Evolutionary conservation across 164 flowering plant genomes (phyloP).

Genomic region (Warburgia ugandensis): DNA sequence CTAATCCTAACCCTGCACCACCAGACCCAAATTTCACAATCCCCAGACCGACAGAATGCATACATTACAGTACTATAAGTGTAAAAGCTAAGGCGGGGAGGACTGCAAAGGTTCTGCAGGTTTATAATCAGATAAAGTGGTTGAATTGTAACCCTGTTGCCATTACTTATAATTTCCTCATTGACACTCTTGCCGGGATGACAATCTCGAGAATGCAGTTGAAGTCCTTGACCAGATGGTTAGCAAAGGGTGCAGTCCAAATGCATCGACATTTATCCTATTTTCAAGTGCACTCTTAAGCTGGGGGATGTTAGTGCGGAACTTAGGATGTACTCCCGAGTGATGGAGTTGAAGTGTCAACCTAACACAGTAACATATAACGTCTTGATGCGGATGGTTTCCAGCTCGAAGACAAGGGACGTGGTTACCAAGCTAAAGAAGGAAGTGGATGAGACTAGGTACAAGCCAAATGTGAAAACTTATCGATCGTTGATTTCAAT

Average conservation of each 20-base stretch:
- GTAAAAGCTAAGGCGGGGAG: conserved; percentile 77
- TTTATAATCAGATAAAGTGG: conserved; percentile 84
- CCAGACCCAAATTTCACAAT: conserved; percentile 38
- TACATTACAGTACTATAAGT: conserved; percentile 67
- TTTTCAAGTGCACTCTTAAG: conserved; percentile 53
- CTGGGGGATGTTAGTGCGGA: conserved; percentile 71
- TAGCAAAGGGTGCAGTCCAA: conserved; percentile 46
- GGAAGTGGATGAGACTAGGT: conserved; percentile 69
- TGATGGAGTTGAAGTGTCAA: conserved; percentile 66
- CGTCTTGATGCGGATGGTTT: conserved; percentile 78
- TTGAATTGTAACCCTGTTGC: conserved; percentile 53
- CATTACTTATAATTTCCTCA: conserved; percentile 74
- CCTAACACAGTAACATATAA: conserved; percentile 77
- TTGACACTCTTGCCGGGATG: conserved; percentile 67
- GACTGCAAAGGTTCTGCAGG: conserved; percentile 79
- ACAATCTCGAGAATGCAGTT: conserved; percentile 50
- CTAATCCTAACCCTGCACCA: conserved; percentile 20
- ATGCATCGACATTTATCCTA: conserved; percentile 60
- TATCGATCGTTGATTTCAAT: conserved; percentile 53
- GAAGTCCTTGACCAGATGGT: conserved; percentile 65
- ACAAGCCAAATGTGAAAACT: conserved; percentile 85
- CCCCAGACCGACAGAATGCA: conserved; percentile 71
- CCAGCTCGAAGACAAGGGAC: conserved; percentile 58
- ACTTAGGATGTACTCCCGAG: conserved; percentile 54
- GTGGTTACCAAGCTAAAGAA: conserved; percentile 82